These are phyloP conservation scores for Chimonanthus salicifolius DNA, from an alignment of 164 flowering plant genomes.

Conservation along the genomic window DNA sequence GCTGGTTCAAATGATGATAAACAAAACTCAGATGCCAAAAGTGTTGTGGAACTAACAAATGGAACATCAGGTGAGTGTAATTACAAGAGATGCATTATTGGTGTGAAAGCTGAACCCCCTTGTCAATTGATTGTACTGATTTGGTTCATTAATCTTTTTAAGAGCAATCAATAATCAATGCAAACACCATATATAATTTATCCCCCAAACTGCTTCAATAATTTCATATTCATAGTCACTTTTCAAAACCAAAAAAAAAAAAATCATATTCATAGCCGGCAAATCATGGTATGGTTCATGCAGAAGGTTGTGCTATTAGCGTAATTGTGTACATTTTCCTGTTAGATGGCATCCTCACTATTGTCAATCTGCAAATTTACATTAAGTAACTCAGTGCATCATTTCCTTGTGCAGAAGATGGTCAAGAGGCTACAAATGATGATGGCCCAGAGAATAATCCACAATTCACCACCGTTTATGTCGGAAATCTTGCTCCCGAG, in stretches of 20 bases:
- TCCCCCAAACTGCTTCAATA: not conserved
- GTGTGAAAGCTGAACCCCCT: not conserved
- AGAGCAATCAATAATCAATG: not conserved
- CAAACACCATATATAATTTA: not conserved
- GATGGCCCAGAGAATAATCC: slow-evolving; percentile 96
- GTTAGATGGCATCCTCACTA: not conserved
- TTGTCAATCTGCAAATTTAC: not conserved
- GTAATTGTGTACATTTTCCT: too few relatives aligned
- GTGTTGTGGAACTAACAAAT: slow-evolving; percentile 79
- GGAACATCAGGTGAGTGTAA: slow-evolving; percentile 70
- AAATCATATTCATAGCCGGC: not conserved
- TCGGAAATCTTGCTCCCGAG: slow-evolving; percentile 95
- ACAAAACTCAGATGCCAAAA: slow-evolving; percentile 65
- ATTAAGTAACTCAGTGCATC: not conserved
- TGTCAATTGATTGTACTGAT: not conserved
- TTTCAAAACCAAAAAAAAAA: too few relatives aligned
- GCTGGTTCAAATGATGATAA: slow-evolving; percentile 73
- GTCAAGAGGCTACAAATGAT: slow-evolving; percentile 54
- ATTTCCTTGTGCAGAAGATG: slow-evolving; percentile 58
- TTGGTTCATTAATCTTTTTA: not conserved
- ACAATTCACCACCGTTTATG: slow-evolving; percentile 94
- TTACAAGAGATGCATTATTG: not conserved
- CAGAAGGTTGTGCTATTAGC: not conserved
- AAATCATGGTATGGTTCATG: not conserved
- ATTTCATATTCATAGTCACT: not conserved